A percentile compares a stretch with the other conserved stretches of the same genome.
Evolutionary conservation across 2,329 filamentous ascomycete genomes (phyloP).

Genomic region (Nigrospora osmanthi): DNA sequence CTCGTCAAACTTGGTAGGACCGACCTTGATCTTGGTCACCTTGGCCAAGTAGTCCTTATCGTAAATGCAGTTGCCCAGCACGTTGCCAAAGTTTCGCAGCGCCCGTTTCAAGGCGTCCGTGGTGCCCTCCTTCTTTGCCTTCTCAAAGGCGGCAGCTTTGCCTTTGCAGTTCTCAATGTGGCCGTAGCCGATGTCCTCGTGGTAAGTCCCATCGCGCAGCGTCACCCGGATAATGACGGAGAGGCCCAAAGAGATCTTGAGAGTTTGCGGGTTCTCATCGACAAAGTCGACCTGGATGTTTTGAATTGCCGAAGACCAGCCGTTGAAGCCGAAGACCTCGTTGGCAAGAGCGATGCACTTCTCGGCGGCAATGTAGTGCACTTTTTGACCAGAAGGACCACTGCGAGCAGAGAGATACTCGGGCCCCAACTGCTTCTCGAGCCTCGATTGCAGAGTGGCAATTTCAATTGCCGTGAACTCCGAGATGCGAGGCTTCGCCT

Average conservation of each 20-base stretch:
- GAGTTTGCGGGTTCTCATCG: conserved; percentile 72
- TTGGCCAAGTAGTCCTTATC: conserved; percentile 89
- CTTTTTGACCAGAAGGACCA: conserved; percentile 75
- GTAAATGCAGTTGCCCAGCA: conserved; percentile 97
- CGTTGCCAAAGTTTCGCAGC: conserved; percentile 86
- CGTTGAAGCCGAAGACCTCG: conserved; percentile 25
- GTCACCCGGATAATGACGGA: conserved; percentile 89
- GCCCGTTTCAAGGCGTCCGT: conserved; percentile 90
- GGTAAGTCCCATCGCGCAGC: conserved; percentile 86
- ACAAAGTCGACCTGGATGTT: conserved; percentile 94
- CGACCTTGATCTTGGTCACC: conserved; percentile 82
- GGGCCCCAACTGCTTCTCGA: conserved; percentile 90
- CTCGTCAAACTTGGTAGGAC: conserved; percentile 70
- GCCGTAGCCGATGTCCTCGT: conserved; percentile 96
- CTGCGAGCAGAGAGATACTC: conserved; percentile 88
- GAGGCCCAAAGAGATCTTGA: conserved; percentile 75
- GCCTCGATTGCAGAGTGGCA: conserved; percentile 73
- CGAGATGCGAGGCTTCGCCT: conserved; percentile 57
- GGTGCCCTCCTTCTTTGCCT: conserved; percentile 96
- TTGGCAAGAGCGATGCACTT: conserved; percentile 72
- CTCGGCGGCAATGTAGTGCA: conserved; percentile 92
- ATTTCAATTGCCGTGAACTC: conserved; percentile 88
- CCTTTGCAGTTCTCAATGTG: conserved; percentile 94
- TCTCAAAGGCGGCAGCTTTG: conserved; percentile 94
- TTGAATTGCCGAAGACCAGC: conserved; percentile 90